phyloP scores from a whole-genome alignment of 1,284 basidiomycete species.

The Rhodotorula sp. region DNA sequence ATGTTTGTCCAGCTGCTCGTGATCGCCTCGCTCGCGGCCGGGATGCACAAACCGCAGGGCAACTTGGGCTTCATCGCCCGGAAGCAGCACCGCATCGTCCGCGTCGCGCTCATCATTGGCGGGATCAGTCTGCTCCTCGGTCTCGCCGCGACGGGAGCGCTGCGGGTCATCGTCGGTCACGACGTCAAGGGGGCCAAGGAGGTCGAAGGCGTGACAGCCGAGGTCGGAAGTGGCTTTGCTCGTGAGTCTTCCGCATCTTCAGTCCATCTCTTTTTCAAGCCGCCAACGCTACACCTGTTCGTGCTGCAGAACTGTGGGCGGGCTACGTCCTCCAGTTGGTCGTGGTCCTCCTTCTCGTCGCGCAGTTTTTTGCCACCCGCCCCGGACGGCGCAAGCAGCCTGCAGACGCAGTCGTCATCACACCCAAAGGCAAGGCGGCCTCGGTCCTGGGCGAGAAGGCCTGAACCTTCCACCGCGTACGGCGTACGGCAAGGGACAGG shows the following conservation, averaged over 20 bases:
- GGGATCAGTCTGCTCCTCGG: constrained; percentile 4
- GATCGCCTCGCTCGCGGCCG: constrained; percentile 14
- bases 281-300: too few relatives aligned
- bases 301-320: constrained; percentile 23
- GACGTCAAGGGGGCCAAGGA: constrained; percentile 1
- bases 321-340: constrained; percentile 17
- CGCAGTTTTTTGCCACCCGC: constrained; percentile 16
- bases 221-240: constrained; percentile 15
- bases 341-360: constrained; percentile 11
- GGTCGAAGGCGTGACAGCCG: background rate
- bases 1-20: constrained; percentile 18
- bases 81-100: constrained; percentile 14
- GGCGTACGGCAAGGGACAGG: too few relatives aligned
- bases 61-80: constrained; percentile 8
- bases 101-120: constrained; percentile 16
- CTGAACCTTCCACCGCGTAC: too few relatives aligned
- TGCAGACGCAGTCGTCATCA: background rate
- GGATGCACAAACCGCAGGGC: constrained; percentile 16
- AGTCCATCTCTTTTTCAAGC: background rate
- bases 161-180: constrained; percentile 19
- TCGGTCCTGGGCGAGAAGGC: too few relatives aligned
- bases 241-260: constrained; percentile 14
- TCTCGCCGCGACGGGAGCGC: constrained; percentile 7
- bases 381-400: background rate
- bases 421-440: too few relatives aligned